Percentiles rank a stretch among this genome's conserved stretches.
Evolutionary conservation across 441 rosid species (phyloP).

Genomic region (Pelargonium cotyledonis): DNA sequence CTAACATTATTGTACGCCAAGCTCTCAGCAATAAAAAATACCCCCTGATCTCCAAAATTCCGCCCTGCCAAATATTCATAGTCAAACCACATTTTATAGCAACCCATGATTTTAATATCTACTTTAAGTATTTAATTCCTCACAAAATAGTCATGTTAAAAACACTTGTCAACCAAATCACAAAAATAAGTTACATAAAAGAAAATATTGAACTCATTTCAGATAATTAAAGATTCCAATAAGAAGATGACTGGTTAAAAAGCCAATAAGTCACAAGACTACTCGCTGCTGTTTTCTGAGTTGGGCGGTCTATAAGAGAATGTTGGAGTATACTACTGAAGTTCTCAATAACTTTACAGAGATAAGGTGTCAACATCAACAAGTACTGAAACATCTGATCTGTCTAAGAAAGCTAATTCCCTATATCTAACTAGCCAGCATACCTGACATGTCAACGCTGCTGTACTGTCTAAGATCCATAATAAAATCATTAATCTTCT

Average conservation of each 20-base stretch:
- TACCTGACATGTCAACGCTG: conserved; percentile 93
- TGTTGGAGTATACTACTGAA: background rate
- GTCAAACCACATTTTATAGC: conserved; percentile 7
- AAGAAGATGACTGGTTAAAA: background rate
- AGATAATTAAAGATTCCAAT: background rate
- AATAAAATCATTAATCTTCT: conserved; percentile 74
- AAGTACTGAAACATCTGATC: background rate
- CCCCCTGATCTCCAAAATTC: conserved; percentile 89
- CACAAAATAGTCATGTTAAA: background rate
- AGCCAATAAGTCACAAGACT: background rate
- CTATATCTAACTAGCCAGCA: conserved; percentile 15
- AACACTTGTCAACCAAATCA: background rate
- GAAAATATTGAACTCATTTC: background rate
- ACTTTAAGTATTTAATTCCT: background rate
- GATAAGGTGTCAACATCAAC: background rate
- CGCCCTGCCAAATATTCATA: conserved; percentile 47
- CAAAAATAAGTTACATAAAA: background rate
- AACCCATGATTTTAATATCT: background rate
- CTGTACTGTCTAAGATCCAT: conserved; percentile 68
- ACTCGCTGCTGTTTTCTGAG: background rate
- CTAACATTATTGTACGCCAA: conserved; percentile 84
- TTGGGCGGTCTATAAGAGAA: too few relatives aligned
- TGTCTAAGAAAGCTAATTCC: background rate
- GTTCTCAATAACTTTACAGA: background rate
- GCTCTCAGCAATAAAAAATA: conserved; percentile 83